Evolutionary conservation across 208 protist species (phyloP), one percentile per base, ranked within the genome.

Genomic region (Wallacemonas sp.): DNA sequence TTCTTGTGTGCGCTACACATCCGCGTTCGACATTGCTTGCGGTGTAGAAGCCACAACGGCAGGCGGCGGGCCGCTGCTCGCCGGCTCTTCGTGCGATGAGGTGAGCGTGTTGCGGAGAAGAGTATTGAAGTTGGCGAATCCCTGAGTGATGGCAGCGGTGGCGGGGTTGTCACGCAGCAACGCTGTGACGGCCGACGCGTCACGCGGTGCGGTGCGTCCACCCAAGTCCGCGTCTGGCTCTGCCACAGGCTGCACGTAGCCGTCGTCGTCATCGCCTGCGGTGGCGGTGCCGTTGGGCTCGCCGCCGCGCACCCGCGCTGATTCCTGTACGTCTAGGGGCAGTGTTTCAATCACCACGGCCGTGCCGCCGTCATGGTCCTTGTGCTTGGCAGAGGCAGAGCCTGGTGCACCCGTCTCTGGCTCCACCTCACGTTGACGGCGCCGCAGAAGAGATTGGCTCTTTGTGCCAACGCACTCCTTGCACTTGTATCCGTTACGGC

Each of bases 401-500:
- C 26, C n/a, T 34, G 42, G 31, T n/a, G n/a, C n/a, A 24, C 44
- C 62, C 21, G 39, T 55, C 26, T 65, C 62, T 1, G 41, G 59
- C 6, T 66, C 67, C 14, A 45, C 54, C 63, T 88, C 84, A 17
- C 54, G 70, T 66, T 93, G 86, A 12, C 70, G 77, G 24, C 38
- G 58, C 22, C 82, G 82, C 61, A 93, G 73, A 61, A 93, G 68
- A 17, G 70, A 63, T 61, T 90, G 77, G 42, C 86, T 90, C 79
- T 93, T 90, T 4, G 71, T 76, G 6, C 86, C 86, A 28, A 93
- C 80, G 42, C 86, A 93, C 59, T 90, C 83, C 51, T 76, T 79
- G 54, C 86, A 93, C 69, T 93, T 93, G 72, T 87, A 90, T 1
- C 86, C 86, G 66, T 86, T 88, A 36, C 76, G 74, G 12, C 86